A percentile compares a stretch with the other conserved stretches of the same genome.
Conservation (phyloP, 164 flowering plant genomes). For the Taxillus chinensis region DNA sequence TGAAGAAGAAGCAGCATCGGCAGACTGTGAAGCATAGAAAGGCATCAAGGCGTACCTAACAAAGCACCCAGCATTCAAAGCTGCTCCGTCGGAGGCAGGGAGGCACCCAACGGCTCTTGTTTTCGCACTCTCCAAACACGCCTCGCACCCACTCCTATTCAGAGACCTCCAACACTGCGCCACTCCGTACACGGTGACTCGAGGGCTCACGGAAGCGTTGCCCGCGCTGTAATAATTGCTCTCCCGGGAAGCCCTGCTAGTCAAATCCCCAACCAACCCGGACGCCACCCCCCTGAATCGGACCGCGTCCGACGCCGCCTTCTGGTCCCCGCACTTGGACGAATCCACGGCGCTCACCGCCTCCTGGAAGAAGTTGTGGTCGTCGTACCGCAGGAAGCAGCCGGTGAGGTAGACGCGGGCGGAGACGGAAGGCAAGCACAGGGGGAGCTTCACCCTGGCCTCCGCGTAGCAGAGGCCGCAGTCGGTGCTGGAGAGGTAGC, state of each 20-base stretch:
- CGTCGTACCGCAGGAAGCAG: background rate
- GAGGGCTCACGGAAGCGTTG: background rate
- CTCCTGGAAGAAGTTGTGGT: background rate
- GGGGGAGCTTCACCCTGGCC: constrained; percentile 7
- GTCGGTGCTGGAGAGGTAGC: constrained; percentile 18
- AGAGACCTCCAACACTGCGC: constrained; percentile 34
- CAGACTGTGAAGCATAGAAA: background rate
- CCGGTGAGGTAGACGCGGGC: constrained; percentile 8
- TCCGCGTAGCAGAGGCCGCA: constrained; percentile 19
- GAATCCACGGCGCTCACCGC: background rate
- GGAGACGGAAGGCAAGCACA: constrained; percentile 20
- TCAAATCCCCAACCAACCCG: constrained; percentile 1
- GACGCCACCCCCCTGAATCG: background rate
- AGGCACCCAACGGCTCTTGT: constrained; percentile 7
- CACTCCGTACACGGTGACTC: constrained; percentile 14
- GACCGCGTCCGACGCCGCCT: background rate
- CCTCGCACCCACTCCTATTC: constrained; percentile 9
- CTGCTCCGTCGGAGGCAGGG: constrained; percentile 22
- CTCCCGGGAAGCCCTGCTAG: background rate
- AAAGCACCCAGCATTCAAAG: constrained; percentile 25
- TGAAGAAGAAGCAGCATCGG: background rate
- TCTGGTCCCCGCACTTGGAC: background rate
- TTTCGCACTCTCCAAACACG: constrained; percentile 20
- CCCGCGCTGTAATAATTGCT: background rate
- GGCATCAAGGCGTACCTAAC: constrained; percentile 19